A percentile compares a stretch with the other conserved stretches of the same genome.
phyloP scores from a whole-genome alignment of 1,284 basidiomycete genomes.

The Omphalotus olearius region DNA sequence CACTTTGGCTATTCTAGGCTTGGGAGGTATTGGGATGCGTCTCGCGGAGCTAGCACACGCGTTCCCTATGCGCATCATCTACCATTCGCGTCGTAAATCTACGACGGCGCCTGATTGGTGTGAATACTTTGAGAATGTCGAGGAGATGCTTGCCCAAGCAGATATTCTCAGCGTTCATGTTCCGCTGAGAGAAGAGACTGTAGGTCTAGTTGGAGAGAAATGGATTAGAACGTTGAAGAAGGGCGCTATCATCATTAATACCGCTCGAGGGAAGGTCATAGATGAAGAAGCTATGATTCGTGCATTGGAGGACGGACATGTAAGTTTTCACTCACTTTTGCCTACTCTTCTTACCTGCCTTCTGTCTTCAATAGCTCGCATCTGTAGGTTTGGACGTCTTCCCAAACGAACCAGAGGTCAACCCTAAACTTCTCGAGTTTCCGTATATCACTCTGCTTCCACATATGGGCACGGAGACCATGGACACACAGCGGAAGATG shows the following conservation, averaged over 20 bases:
- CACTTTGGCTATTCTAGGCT: conserved; percentile 82
- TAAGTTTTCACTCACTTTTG: conserved; percentile 32
- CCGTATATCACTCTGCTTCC: conserved; percentile 82
- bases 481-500: conserved; percentile 80
- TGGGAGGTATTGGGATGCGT: conserved; percentile 84
- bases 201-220: conserved; percentile 70
- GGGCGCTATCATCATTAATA: conserved; percentile 83
- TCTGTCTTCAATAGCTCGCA: conserved; percentile 49
- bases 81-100: conserved; percentile 67
- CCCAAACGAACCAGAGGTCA: conserved; percentile 84
- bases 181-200: conserved; percentile 70
- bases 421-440: conserved; percentile 75
- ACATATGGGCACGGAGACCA: conserved; percentile 87
- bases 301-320: conserved; percentile 83
- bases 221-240: conserved; percentile 81
- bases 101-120: conserved; percentile 65
- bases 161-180: conserved; percentile 83
- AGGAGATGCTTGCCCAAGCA: conserved; percentile 69
- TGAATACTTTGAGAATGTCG: conserved; percentile 69
- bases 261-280: conserved; percentile 85
- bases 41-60: conserved; percentile 65
- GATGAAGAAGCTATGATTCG: conserved; percentile 85
- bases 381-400: conserved; percentile 89
- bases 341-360: conserved; percentile 5
- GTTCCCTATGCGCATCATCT: conserved; percentile 86